A percentile compares a stretch with the other conserved stretches of the same genome.
Conservation (phyloP, 768 basidiomycete genomes). For the Mrakia blollopis region DNA sequence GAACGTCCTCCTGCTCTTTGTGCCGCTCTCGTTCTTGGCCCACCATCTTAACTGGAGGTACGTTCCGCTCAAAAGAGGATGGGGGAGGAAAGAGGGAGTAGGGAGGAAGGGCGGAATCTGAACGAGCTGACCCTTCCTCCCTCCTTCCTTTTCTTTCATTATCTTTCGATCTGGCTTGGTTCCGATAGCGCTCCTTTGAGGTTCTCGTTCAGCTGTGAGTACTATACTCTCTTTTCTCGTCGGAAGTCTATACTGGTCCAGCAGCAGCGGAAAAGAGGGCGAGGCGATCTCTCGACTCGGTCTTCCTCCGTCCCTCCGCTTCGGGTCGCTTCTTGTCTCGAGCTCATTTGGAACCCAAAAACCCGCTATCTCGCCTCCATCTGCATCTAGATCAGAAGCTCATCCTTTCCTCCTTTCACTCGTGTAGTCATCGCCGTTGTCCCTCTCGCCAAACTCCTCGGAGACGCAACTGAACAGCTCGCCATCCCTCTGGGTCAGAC, state of each 20-base stretch:
- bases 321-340: neutral
- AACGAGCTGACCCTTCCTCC: constrained; percentile 53
- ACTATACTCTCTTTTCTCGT: neutral
- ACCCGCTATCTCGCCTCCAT: neutral
- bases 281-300: constrained; percentile 25
- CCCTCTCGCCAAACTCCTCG: constrained; percentile 72
- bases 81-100: neutral
- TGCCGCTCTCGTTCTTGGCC: constrained; percentile 16
- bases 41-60: constrained; percentile 29
- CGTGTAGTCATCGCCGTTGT: constrained; percentile 76
- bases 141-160: constrained; percentile 38
- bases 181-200: constrained; percentile 48
- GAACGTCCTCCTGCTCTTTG: constrained; percentile 24
- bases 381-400: too few species aligned
- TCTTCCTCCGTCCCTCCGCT: constrained; percentile 41
- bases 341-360: neutral
- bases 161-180: constrained; percentile 14
- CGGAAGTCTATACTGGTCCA: neutral
- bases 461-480: constrained; percentile 45
- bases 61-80: neutral
- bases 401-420: neutral
- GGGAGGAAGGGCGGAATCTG: neutral
- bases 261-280: constrained; percentile 6
- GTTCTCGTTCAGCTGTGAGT: constrained; percentile 47
- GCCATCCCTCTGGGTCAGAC: constrained; percentile 69